A percentile compares a stretch with the other conserved stretches of the same genome.
Conservation (phyloP, 768 basidiomycete genomes). For the Phaffia tasmanica region DNA sequence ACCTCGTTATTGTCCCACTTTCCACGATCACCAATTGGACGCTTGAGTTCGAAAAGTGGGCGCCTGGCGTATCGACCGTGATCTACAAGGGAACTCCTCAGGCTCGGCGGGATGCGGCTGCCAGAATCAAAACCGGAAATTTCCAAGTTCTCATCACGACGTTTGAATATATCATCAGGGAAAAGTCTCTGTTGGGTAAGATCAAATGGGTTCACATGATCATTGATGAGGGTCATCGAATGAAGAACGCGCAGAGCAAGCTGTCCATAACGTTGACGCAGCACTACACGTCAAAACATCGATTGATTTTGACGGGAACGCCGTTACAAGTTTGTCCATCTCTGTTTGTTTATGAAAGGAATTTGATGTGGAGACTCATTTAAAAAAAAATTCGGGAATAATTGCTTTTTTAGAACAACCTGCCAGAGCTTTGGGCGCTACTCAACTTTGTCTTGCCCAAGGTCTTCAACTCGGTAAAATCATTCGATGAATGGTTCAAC, state of each 20-base stretch:
- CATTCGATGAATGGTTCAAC: constrained; percentile 99
- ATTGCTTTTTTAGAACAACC: constrained; percentile 33
- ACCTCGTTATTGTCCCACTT: constrained; percentile 87
- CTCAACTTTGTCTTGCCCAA: constrained; percentile 55
- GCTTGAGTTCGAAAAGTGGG: constrained; percentile 95
- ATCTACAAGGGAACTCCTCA: constrained; percentile 87
- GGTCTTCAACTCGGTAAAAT: constrained; percentile 97
- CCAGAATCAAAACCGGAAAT: constrained; percentile 56
- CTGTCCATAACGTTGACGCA: constrained; percentile 78
- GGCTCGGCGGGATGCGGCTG: constrained; percentile 65
- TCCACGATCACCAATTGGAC: constrained; percentile 97
- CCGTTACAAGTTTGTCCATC: constrained; percentile 53
- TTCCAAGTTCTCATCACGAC: constrained; percentile 91
- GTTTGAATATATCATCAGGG: constrained; percentile 96
- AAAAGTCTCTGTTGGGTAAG: constrained; percentile 77
- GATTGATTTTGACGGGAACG: constrained; percentile 89
- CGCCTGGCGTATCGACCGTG: constrained; percentile 63
- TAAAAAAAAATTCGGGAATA: background rate
- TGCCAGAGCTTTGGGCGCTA: constrained; percentile 42
- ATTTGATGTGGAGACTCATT: no score
- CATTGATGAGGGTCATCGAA: constrained; percentile 94
- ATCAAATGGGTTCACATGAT: constrained; percentile 97
- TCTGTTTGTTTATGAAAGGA: no score
- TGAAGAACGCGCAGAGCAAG: constrained; percentile 92
- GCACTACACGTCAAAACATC: constrained; percentile 83